phyloP scores from a whole-genome alignment of 140 eudicot genomes.

The Anethum foeniculum region DNA sequence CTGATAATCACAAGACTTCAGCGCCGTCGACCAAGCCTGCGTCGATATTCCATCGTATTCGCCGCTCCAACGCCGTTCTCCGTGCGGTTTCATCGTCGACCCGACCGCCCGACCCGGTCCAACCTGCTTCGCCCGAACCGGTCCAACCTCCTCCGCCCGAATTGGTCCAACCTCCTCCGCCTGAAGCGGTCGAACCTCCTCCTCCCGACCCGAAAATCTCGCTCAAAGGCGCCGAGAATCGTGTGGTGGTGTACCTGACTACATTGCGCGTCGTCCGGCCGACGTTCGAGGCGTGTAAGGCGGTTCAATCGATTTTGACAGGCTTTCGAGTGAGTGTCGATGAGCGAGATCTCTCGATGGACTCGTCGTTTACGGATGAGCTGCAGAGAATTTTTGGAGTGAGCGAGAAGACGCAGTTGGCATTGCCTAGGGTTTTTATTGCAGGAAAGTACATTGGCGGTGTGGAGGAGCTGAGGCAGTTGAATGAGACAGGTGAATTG shows the following conservation, averaged over 20 bases:
- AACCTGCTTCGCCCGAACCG: constrained; percentile 12
- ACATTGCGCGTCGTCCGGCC: constrained; percentile 50
- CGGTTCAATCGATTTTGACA: constrained; percentile 43
- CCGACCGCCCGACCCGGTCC: constrained; percentile 12
- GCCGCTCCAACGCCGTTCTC: constrained; percentile 30
- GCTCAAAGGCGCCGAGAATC: constrained; percentile 42
- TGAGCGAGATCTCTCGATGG: constrained; percentile 59
- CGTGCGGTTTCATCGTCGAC: constrained; percentile 7
- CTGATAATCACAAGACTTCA: constrained; percentile 13
- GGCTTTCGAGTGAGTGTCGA: constrained; percentile 50
- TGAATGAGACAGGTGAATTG: constrained; percentile 76
- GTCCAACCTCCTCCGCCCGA: constrained; percentile 5
- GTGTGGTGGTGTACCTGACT: constrained; percentile 41
- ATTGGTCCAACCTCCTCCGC: not conserved
- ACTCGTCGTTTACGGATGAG: constrained; percentile 32
- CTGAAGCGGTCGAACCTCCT: constrained; percentile 9
- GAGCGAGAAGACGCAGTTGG: constrained; percentile 13
- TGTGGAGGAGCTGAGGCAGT: constrained; percentile 48
- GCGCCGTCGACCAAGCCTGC: not conserved
- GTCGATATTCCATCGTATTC: constrained; percentile 41
- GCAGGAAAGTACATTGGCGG: constrained; percentile 81
- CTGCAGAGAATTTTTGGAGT: constrained; percentile 25
- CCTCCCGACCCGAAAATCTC: constrained; percentile 21
- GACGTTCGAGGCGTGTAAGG: constrained; percentile 18
- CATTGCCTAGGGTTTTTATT: constrained; percentile 74